Conservation (phyloP, 1,284 basidiomycete genomes). For the Thecaphora thlaspeos region DNA sequence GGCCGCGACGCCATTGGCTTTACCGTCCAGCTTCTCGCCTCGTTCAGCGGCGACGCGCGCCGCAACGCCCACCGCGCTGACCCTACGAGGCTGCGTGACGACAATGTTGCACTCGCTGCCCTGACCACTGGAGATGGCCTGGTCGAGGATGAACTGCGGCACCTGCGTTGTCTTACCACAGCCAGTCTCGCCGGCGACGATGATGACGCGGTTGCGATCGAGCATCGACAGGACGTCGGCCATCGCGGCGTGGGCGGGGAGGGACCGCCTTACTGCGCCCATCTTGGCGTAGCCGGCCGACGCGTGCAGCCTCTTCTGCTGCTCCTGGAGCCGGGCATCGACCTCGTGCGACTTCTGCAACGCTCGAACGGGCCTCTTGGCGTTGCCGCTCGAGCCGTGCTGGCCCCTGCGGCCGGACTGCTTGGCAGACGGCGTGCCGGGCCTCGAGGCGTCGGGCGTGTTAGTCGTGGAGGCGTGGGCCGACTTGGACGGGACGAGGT, state of each 20-base stretch:
- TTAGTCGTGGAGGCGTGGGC: slow-evolving; percentile 10
- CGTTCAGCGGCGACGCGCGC: slow-evolving; percentile 82
- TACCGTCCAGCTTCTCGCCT: slow-evolving; percentile 67
- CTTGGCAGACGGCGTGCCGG: slow-evolving; percentile 10
- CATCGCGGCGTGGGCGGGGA: slow-evolving; percentile 76
- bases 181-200: slow-evolving; percentile 62
- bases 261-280: slow-evolving; percentile 65
- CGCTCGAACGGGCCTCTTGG: slow-evolving; percentile 37
- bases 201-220: slow-evolving; percentile 27
- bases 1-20: slow-evolving; percentile 16
- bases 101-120: slow-evolving; percentile 77
- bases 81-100: slow-evolving; percentile 84
- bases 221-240: slow-evolving; percentile 63
- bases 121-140: slow-evolving; percentile 66
- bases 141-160: slow-evolving; percentile 78
- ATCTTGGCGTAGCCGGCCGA: slow-evolving; percentile 71
- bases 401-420: not conserved
- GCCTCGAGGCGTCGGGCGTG: slow-evolving; percentile 14
- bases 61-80: slow-evolving; percentile 86
- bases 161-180: slow-evolving; percentile 82
- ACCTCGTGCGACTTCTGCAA: slow-evolving; percentile 58
- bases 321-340: slow-evolving; percentile 66
- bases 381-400: slow-evolving; percentile 4
- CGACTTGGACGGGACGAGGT: slow-evolving; percentile 24
- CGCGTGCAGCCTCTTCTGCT: slow-evolving; percentile 71